Evolutionary conservation across 1,284 basidiomycete species (phyloP), one percentile per base, ranked within the genome.

Genomic region (Fomitopsis palustris): DNA sequence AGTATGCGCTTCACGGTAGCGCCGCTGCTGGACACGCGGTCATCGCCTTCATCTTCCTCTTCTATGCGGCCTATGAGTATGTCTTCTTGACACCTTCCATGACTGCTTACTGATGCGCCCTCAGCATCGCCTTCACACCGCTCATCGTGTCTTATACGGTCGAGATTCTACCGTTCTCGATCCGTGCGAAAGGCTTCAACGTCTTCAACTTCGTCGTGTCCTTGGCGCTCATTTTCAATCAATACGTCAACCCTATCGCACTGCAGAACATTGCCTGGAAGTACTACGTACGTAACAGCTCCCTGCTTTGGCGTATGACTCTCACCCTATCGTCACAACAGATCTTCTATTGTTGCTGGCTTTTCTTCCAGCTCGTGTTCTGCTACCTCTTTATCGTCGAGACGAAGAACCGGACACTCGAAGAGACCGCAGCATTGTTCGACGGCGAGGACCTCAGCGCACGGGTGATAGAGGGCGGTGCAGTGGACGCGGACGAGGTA

Each of bases 151-250:
- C 84, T 0, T 92, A 91, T 74, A 87, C 87, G 25, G 79, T 90
- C 56, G 89, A 91, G 70, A 90, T 90, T 72, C 72, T 90, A 38
- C 89, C 89, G 4, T 90, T 78, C 76, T 72, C 75, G 25, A 77
- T 92, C 55, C 88, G 90, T 69, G 88, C 91, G 53, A 92, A 92
- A 78, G 90, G 90, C 58, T 84, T 92, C 76, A 89, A 81, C 64
- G 70, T 92, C 54, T 87, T 89, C 76, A 85, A 82, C 75, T 84
- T 90, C 62, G 74, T 80, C 59, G 81, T 88, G 65, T 86, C 85
- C 16, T 58, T 84, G 29, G 82, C 88, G 0, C 81, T 89, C 62
- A 85, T 88, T 63, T 90, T 92, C 78, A 92, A 92, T 72, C 88
- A 92, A 72, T 92, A 90, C 67, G 83, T 87, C 69, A 93, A 92